Conservation (phyloP, 139 green algal genomes). For the Desmodesmus armatus region DNA sequence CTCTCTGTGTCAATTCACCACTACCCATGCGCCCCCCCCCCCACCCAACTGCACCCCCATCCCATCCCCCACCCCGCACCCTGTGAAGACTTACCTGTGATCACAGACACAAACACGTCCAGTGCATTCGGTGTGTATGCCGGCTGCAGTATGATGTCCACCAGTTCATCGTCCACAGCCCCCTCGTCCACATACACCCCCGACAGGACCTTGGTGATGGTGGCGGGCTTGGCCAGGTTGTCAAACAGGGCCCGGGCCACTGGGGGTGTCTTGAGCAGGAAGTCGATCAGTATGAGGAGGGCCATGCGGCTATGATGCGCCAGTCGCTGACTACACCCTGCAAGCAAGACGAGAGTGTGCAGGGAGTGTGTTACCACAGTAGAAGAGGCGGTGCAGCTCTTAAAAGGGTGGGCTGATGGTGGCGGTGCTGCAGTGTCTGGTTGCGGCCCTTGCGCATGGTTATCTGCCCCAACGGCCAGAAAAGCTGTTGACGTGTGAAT, state of each 20-base stretch:
- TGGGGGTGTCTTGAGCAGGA: conserved; percentile 77
- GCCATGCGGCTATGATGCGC: conserved; percentile 82
- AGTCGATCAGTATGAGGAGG: conserved; percentile 92
- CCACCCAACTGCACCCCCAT: neutral
- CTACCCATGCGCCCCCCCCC: no score
- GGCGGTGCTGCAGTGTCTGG: no score
- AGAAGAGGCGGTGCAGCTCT: no score
- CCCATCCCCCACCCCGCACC: neutral
- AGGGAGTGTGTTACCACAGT: no score
- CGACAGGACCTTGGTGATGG: conserved; percentile 60
- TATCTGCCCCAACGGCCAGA: no score
- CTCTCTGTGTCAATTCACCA: no score
- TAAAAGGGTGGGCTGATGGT: no score
- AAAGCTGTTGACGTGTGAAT: no score
- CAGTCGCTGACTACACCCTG: conserved; percentile 82
- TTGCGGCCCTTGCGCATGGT: no score
- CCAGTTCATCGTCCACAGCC: conserved; percentile 90
- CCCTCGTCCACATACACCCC: conserved; percentile 72
- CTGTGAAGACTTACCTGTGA: conserved; percentile 85
- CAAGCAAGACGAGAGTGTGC: neutral
- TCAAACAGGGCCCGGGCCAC: conserved; percentile 63
- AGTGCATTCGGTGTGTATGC: conserved; percentile 77
- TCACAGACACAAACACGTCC: conserved; percentile 89
- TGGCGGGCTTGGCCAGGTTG: conserved; percentile 39
- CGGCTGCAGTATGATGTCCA: conserved; percentile 78